Percentiles rank a stretch among this genome's conserved stretches.
Conservation (phyloP, 1,139 yeast genomes). For the Candida neerlandica region DNA sequence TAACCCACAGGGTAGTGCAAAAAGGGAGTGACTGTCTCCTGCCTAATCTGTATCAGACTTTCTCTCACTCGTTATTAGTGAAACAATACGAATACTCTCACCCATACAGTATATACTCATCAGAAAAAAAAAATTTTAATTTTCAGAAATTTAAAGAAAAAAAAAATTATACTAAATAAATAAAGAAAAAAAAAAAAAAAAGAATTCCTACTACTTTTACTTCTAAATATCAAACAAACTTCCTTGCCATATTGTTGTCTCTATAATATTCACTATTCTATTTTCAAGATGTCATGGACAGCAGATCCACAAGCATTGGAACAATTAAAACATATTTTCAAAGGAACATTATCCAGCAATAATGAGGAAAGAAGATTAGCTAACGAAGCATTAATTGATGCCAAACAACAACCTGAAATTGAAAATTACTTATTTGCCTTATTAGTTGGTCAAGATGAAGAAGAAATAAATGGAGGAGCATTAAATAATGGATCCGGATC, state of each 20-base stretch:
- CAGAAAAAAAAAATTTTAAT: neutral
- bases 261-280: neutral
- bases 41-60: neutral
- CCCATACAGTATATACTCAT: neutral
- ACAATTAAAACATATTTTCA: slow-evolving; percentile 64
- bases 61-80: neutral
- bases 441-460: slow-evolving; percentile 52
- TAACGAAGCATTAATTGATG: slow-evolving; percentile 65
- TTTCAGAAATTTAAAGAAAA: neutral
- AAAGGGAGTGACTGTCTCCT: neutral
- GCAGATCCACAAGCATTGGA: slow-evolving; percentile 63
- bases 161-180: neutral
- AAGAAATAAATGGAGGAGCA: neutral
- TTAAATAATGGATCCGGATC: neutral
- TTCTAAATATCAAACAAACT: neutral
- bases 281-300: slow-evolving; percentile 46
- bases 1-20: neutral
- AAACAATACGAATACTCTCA: neutral
- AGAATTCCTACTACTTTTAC: neutral
- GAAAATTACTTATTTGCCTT: slow-evolving; percentile 77
- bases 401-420: slow-evolving; percentile 70
- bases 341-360: slow-evolving; percentile 65
- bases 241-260: neutral
- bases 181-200: neutral
- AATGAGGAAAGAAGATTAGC: slow-evolving; percentile 60